Conservation (phyloP, 306 rosid genomes). For the Sesbania bispinosa region DNA sequence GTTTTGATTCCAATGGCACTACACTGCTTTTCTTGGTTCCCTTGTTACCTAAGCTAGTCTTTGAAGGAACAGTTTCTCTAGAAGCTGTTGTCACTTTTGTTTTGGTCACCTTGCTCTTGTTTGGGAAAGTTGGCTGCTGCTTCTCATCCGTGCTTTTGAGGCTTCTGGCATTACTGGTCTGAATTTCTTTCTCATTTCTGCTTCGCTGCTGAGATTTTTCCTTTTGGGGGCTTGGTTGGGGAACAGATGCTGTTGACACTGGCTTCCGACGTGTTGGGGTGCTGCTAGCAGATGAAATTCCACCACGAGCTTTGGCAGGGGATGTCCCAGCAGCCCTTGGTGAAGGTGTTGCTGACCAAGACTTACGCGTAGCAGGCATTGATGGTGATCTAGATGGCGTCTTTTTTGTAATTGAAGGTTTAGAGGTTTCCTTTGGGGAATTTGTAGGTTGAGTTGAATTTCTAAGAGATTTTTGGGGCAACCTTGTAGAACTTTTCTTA, state of each 20-base stretch:
- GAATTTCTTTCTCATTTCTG: constrained; percentile 61
- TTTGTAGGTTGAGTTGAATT: constrained; percentile 51
- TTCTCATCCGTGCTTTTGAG: constrained; percentile 56
- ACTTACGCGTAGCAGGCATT: constrained; percentile 76
- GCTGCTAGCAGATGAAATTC: constrained; percentile 49
- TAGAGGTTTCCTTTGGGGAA: constrained; percentile 52
- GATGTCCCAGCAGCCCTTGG: constrained; percentile 54
- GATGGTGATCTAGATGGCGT: constrained; percentile 51
- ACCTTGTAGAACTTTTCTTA: constrained; percentile 39
- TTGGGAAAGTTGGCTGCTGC: constrained; percentile 43
- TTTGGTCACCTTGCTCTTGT: constrained; percentile 52
- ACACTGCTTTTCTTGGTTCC: constrained; percentile 85
- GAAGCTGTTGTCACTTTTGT: constrained; percentile 44
- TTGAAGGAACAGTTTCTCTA: constrained; percentile 59
- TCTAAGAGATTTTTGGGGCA: constrained; percentile 52
- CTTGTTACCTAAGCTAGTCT: constrained; percentile 53
- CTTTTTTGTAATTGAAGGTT: constrained; percentile 51
- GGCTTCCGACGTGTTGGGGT: constrained; percentile 59
- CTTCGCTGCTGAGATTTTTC: constrained; percentile 55
- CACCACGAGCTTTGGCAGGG: constrained; percentile 54
- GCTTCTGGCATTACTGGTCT: constrained; percentile 34
- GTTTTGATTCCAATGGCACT: constrained; percentile 91
- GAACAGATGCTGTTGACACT: constrained; percentile 42
- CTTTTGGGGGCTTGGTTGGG: constrained; percentile 44
- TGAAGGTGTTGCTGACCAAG: constrained; percentile 84